Base-by-base conservation (phyloP, 2,329 filamentous ascomycete species). In the Epichloe gansuensis region DNA sequence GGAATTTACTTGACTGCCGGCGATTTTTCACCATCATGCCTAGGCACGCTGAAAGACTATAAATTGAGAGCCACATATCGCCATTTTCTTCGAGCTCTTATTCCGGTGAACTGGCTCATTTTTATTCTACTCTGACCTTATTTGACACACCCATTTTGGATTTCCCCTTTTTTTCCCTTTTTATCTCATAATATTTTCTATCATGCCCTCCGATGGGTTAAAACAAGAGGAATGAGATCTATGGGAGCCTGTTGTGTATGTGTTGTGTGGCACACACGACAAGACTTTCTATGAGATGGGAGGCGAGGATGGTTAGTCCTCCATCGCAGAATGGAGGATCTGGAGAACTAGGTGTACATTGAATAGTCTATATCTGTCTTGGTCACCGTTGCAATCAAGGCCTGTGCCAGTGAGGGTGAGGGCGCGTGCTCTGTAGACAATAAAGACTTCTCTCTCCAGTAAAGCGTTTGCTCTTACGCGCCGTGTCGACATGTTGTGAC, bases 211-310 rank as follows among this genome's bases (percentile, higher is more conserved):
- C 38, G n/a, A 15, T 17, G 23, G 41, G 35, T 11, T 4, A 43
- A n/a, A 11, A 23, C 5, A 9, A 43, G 7, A 37, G 46, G 31
- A 15, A 15, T 39, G 28, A 7, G 39, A 46, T 52, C 11, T 17
- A 31, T 44, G 6, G 37, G 39, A 42, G 38, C 9, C 38, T 48
- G 46, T 46, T 50, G 50, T 54, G 53, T 47, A 52, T 54, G 53
- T 51, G 53, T 54, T 52, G 53, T 54, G 21, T 43, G 37, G 43
- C 53, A 48, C 53, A 52, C 50, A 52, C 50, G 53, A 43, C 37
- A 45, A 45, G 47, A 15, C 7, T 34, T 34, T 31, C 11, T 21
- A 11, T 34, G 23, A 39, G 21, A 50, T 39, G 48, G 12, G 47
- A 21, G 25, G n/a, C n/a, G 42, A 23, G 31, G 41, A 50, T 25